Evolutionary conservation across 768 basidiomycete species (phyloP).

Genomic region (Lactarius hatsudake): DNA sequence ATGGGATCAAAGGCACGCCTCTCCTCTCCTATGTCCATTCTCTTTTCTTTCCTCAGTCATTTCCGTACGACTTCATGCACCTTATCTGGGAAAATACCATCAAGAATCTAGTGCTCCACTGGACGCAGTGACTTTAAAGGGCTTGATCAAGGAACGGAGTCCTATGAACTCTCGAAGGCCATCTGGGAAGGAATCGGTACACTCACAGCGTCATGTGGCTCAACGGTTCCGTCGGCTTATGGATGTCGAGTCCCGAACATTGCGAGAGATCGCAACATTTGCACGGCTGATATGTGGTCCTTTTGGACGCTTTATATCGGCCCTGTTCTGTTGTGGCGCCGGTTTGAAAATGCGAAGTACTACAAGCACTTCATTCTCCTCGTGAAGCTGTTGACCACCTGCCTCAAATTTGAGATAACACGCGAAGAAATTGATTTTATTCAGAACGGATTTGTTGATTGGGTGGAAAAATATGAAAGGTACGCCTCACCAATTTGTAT

Average conservation of each 20-base stretch:
- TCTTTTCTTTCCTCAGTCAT: not conserved
- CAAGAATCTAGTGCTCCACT: not conserved
- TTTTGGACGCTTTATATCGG: not conserved
- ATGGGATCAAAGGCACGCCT: constrained; percentile 31
- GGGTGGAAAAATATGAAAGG: constrained; percentile 43
- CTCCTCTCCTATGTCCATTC: not conserved
- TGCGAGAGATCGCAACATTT: not conserved
- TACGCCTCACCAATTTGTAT: constrained; percentile 27
- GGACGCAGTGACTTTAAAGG: not conserved
- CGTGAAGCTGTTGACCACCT: not conserved
- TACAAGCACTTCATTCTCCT: constrained; percentile 23
- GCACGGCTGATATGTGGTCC: constrained; percentile 30
- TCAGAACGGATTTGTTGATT: constrained; percentile 40
- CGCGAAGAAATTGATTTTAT: constrained; percentile 33
- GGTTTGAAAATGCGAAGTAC: not conserved
- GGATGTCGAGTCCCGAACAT: not conserved
- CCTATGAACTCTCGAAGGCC: not conserved
- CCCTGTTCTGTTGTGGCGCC: not conserved
- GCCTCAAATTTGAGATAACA: constrained; percentile 27
- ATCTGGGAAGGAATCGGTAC: not conserved
- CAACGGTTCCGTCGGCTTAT: not conserved
- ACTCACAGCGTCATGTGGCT: not conserved
- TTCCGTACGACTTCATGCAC: constrained; percentile 7
- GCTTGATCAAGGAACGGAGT: not conserved
- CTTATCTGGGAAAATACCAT: not conserved